Base-by-base conservation (phyloP, 2,329 filamentous ascomycete species). In the Alternaria hordeiaustralica region DNA sequence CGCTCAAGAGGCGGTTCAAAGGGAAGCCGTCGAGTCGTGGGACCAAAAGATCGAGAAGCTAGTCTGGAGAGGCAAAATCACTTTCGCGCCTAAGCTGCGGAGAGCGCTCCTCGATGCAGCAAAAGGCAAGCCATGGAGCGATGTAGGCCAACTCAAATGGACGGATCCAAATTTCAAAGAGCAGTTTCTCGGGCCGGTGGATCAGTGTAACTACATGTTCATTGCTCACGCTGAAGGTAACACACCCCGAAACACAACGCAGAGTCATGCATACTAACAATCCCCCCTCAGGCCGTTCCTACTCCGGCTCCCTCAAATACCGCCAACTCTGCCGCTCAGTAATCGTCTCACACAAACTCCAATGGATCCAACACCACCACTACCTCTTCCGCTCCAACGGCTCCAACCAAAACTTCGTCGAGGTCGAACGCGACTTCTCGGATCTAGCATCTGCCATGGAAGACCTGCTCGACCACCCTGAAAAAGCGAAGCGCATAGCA, bases 181-280 rank as follows among this genome's bases (percentile, higher is more conserved):
- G 46, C 81, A 85, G 55, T 81, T 84, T 10, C 67, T 86, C 2
- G 80, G 81, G 1, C 85, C 87, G 51, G 81, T 84, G 45, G 84
- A 87, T 44, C 84, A 87, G 72, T 87, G 86, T 71, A 79, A 80
- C 25, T 87, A 86, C 70, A 84, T 84, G 79, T 87, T 86, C 67
- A 79, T 87, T 26, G 82, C 82, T 7, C 85, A 87, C 57, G 84
- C 84, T 2, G 86, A 87, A 72, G 86, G 85, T 41, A 81, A 75
- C 64, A 18, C 13, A 33, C n/a, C 20, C 36, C 43, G 30, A 12
- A 28, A 41, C 47, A 54, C 9, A n/a, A n/a, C n/a, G n/a, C 20
- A 13, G 20, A 50, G 15, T n/a, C 44, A 4, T 41, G 8, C 10
- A 47, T 26, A 50, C 68, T 73, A 66, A 73, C 66, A 62, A 50